Evolutionary conservation across 169 alveolate species (phyloP), one percentile per base, ranked within the genome.

Genomic region (Cyclospora cayetanensis): DNA sequence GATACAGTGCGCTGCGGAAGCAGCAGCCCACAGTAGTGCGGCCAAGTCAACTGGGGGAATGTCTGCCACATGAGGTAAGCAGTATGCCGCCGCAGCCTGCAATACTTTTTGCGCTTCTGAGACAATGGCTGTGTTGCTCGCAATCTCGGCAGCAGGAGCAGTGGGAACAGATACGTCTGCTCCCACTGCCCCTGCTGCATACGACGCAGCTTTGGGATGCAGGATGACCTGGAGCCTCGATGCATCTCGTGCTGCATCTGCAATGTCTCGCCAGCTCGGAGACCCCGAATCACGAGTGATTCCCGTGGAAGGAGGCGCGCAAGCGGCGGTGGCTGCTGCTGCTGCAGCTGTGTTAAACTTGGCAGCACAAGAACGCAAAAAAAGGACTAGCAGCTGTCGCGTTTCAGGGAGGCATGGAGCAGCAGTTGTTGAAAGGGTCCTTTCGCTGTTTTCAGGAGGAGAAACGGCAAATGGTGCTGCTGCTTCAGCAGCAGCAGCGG

Each of bases 21-120:
- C 80, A 68, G 46, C 80, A 68, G 80, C 80, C 80, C 80, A 68
- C 50, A 68, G 80, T 46, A 68, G 80, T 20, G 80, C 80, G 5
- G 80, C 46, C 50, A 68, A 34, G n/a, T 68, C 80, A 11, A 46
- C 25, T 11, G 80, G 80, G 11, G 80, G 80, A 29, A 68, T 25
- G 46, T 25, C 9, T 0, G 80, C 43, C 18, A 68, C 34, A 2
- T 68, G 80, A n/a, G 80, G 80, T 68, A 9, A 11, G 34, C 25
- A 25, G 41, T 41, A 41, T 31, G 50, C 1, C 3, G 42, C 80
- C 9, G 80, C 80, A 68, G 80, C 80, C 27, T 9, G 80, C 80
- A 68, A n/a, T 46, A 68, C 2, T 29, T 68, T 25, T 27, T 68
- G 52, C 7, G 80, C 80, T 34, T 41, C 80, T 12, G 46, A 22